Evolutionary conservation across 225 moss, liverwort and hornwort genomes (phyloP).

Genomic region (Antitrichia curtipendula): DNA sequence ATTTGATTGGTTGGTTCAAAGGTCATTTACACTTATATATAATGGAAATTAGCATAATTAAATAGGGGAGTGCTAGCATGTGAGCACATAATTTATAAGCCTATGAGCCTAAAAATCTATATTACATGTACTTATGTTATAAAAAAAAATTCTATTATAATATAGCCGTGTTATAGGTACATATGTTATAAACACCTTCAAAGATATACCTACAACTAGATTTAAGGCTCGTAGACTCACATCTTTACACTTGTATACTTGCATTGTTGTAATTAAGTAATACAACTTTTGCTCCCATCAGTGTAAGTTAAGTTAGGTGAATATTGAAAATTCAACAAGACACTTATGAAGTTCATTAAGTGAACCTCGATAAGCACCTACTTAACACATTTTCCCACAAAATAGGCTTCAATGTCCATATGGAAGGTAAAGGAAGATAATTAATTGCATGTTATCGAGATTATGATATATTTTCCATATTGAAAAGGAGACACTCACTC

Average conservation of each 20-base stretch:
- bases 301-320: not conserved
- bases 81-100: no score
- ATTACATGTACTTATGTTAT: no score
- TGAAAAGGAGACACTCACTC: not conserved
- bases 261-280: not conserved
- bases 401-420: not conserved
- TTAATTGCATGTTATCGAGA: not conserved
- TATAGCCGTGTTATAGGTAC: no score
- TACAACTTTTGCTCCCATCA: accelerated
- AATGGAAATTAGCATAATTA: not conserved
- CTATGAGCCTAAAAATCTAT: no score
- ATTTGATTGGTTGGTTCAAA: not conserved
- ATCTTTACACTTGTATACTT: no score
- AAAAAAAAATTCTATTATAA: no score
- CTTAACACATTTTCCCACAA: not conserved
- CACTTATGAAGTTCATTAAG: not conserved
- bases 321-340: not conserved
- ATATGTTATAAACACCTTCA: no score
- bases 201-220: no score
- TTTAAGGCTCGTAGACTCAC: no score
- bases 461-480: not conserved
- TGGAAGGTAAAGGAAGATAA: not conserved
- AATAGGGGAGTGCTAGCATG: no score
- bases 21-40: no score
- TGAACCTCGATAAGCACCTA: no score